Evolutionary conservation across 1,284 basidiomycete genomes (phyloP), one percentile per base, ranked within the genome.

Genomic region (Paramarasmius palmivorus): DNA sequence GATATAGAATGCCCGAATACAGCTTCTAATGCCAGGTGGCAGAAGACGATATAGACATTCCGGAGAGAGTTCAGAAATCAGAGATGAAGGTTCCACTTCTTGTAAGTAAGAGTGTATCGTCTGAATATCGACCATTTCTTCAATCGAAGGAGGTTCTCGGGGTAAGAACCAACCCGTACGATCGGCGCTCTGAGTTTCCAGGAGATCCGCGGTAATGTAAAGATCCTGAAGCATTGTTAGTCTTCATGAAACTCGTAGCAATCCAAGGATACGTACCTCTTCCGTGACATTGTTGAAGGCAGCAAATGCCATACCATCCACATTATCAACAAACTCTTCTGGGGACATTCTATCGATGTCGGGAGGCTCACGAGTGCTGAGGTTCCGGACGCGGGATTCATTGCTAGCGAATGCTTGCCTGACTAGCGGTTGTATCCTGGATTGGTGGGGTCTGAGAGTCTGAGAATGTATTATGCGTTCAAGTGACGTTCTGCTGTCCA

Each of bases 151-250:
- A 1, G 70, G 64, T 29, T 91, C 89, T 54, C 81, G 76, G 35
- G 71, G 60, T 8, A 78, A 73, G 68, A 89, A 88, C 90, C 90
- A 93, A 2, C 87, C 90, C 2, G 81, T 84, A 34, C 82, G 80
- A 65, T 93, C 90, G 15, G 81, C 80, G 4, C 81, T 85, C 66
- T 92, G 90, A 1, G 89, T 81, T 66, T 93, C 90, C 14, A 93
- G 75, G 17, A 92, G 70, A 65, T 93, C 90, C 3, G 83, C 78
- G 15, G 87, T 83, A 45, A 84, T 74, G 61, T 89, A 86, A 36
- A 92, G 72, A 68, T 92, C 90, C 87, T 87, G 26, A 42, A 46
- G 61, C 42, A 60, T 17, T 54, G 47, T 22, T 25, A 7, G 51
- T 29, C 49, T 38, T 15, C 8, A 32, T 41, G 36, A 40, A 41